These are phyloP conservation scores for Leccinellum luteum DNA, from an alignment of 768 basidiomycete species.

Conservation along the genomic window DNA sequence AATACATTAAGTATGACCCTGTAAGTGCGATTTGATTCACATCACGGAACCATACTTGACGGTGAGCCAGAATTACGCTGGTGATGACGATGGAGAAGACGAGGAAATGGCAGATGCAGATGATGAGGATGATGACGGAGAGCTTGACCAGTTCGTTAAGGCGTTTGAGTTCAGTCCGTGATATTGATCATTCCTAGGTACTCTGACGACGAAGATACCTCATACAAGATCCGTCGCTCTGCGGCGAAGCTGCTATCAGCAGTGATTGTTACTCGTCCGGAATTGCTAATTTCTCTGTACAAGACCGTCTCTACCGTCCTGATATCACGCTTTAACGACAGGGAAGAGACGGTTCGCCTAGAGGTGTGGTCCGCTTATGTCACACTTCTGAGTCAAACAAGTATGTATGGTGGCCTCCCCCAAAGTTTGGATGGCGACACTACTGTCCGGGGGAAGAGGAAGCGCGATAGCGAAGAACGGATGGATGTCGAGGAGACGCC, in stretches of 20 bases:
- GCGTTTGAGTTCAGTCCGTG: background rate
- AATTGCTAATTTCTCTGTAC: slow-evolving; percentile 76
- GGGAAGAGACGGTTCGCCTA: slow-evolving; percentile 90
- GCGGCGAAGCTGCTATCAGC: slow-evolving; percentile 88
- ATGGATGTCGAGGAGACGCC: slow-evolving; percentile 78
- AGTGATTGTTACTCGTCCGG: slow-evolving; percentile 86
- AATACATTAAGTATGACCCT: slow-evolving; percentile 91
- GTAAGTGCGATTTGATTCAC: slow-evolving; percentile 37
- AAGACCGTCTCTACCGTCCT: slow-evolving; percentile 83
- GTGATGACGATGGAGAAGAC: slow-evolving; percentile 63
- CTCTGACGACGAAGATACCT: slow-evolving; percentile 97
- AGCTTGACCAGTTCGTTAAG: slow-evolving; percentile 67
- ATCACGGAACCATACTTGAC: background rate
- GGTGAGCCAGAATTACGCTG: slow-evolving; percentile 72
- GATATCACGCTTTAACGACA: slow-evolving; percentile 89
- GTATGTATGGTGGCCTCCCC: slow-evolving; percentile 67
- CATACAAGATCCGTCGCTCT: slow-evolving; percentile 94
- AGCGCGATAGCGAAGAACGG: slow-evolving; percentile 71
- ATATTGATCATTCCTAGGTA: slow-evolving; percentile 50
- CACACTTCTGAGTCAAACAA: slow-evolving; percentile 79
- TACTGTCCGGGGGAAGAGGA: slow-evolving; percentile 62
- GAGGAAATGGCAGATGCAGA: slow-evolving; percentile 57
- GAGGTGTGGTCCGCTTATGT: slow-evolving; percentile 91
- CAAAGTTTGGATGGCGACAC: slow-evolving; percentile 49
- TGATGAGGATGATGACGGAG: slow-evolving; percentile 81